Conservation (phyloP, 2,329 filamentous ascomycete genomes). For the Aspergillus clavatus region DNA sequence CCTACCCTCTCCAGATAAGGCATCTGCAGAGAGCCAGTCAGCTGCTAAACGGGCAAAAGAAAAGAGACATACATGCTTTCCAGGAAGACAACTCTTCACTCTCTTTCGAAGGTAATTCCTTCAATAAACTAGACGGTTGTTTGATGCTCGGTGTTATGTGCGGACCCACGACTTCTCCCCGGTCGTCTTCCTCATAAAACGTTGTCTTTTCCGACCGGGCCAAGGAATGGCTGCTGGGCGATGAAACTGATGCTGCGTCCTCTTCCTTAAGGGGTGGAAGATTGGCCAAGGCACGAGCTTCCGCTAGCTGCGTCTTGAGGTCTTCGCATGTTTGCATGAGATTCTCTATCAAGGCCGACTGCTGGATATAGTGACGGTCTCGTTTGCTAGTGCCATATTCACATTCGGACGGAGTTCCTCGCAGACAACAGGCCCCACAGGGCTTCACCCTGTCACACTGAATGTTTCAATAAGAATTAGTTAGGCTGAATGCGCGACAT, state of each 20-base stretch:
- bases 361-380: conserved; percentile 27
- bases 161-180: not conserved
- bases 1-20: too few species aligned
- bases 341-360: conserved; percentile 25
- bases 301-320: conserved; percentile 17
- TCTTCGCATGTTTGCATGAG: conserved; percentile 19
- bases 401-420: conserved; percentile 27
- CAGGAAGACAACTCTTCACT: not conserved
- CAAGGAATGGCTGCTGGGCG: not conserved
- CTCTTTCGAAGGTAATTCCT: not conserved
- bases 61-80: not conserved
- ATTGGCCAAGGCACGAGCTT: conserved; percentile 15
- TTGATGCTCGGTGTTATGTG: not conserved
- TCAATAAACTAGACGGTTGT: not conserved
- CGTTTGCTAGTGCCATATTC: conserved; percentile 28
- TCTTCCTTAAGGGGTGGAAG: conserved; percentile 15
- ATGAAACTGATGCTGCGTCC: not conserved
- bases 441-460: conserved; percentile 31
- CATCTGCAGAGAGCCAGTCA: too few species aligned
- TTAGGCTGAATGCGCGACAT: not conserved
- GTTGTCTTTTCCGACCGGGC: not conserved
- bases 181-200: conserved; percentile 2
- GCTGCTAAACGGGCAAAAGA: not conserved
- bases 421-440: conserved; percentile 28
- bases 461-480: not conserved